These are phyloP conservation scores for Fusarium sp. DNA, from an alignment of 2,329 filamentous ascomycete genomes.

Conservation along the genomic window DNA sequence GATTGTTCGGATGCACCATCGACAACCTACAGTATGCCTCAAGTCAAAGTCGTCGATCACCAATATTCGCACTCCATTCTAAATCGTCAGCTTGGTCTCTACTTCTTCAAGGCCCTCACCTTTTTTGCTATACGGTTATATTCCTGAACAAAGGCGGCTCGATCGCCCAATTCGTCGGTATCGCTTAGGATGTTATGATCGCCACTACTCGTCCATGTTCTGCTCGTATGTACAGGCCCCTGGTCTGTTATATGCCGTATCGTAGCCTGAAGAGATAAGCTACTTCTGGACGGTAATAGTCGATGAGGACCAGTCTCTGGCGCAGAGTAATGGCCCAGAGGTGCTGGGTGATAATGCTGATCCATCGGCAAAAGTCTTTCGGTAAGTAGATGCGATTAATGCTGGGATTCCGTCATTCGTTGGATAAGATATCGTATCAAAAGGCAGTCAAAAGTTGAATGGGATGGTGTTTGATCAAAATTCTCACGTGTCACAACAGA, in stretches of 20 bases:
- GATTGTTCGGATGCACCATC: neutral
- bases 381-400: slow-evolving; percentile 11
- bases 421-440: slow-evolving; percentile 27
- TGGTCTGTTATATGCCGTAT: slow-evolving; percentile 38
- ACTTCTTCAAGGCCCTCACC: slow-evolving; percentile 47
- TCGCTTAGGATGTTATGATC: slow-evolving; percentile 59
- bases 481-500: slow-evolving; percentile 35
- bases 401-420: slow-evolving; percentile 5
- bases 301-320: slow-evolving; percentile 18
- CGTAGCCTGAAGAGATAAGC: slow-evolving; percentile 40
- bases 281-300: slow-evolving; percentile 40
- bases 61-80: slow-evolving; percentile 63
- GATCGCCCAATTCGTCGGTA: slow-evolving; percentile 59
- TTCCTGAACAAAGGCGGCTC: slow-evolving; percentile 60
- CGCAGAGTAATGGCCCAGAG: slow-evolving; percentile 26
- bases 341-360: slow-evolving; percentile 3
- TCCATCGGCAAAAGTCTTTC: slow-evolving; percentile 30
- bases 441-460: slow-evolving; percentile 3
- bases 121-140: slow-evolving; percentile 70
- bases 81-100: neutral
- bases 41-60: slow-evolving; percentile 48
- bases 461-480: slow-evolving; percentile 4
- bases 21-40: slow-evolving; percentile 46
- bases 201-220: slow-evolving; percentile 67
- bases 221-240: slow-evolving; percentile 53